Percentiles rank a stretch among this genome's conserved stretches.
Conservation (phyloP, 495 filamentous ascomycete genomes). For the Pyrenula massariospora region DNA sequence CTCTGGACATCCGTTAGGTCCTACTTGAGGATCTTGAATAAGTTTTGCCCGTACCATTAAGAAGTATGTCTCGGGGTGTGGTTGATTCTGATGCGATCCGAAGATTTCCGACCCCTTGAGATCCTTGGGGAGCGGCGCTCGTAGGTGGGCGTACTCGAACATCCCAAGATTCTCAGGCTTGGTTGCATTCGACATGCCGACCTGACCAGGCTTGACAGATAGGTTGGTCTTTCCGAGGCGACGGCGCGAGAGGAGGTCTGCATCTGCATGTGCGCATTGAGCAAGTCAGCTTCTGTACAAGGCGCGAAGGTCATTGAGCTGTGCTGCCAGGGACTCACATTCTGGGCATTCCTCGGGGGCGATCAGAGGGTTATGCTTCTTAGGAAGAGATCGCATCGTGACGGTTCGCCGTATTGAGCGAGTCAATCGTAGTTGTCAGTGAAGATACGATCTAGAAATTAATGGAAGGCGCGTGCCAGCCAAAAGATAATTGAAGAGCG, state of each 20-base stretch:
- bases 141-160: constrained; percentile 93
- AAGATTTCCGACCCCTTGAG: constrained; percentile 85
- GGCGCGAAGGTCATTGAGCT: constrained; percentile 8
- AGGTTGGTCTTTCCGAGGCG: constrained; percentile 87
- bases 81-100: constrained; percentile 42
- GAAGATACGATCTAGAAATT: no score
- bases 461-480: no score
- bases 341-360: constrained; percentile 55
- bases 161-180: constrained; percentile 60
- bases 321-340: constrained; percentile 39
- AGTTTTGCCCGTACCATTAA: constrained; percentile 63
- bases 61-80: constrained; percentile 79
- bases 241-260: constrained; percentile 71
- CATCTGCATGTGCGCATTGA: constrained; percentile 38
- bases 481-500: neutral
- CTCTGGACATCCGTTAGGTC: constrained; percentile 34
- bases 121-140: constrained; percentile 79
- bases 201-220: constrained; percentile 59
- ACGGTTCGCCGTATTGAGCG: constrained; percentile 19
- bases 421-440: neutral
- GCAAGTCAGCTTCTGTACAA: constrained; percentile 1
- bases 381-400: constrained; percentile 61
- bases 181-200: constrained; percentile 52
- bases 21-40: no score
- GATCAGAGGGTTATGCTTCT: constrained; percentile 65